Evolutionary conservation across 768 basidiomycete genomes (phyloP).

Genomic region (Tylopilus felleus): DNA sequence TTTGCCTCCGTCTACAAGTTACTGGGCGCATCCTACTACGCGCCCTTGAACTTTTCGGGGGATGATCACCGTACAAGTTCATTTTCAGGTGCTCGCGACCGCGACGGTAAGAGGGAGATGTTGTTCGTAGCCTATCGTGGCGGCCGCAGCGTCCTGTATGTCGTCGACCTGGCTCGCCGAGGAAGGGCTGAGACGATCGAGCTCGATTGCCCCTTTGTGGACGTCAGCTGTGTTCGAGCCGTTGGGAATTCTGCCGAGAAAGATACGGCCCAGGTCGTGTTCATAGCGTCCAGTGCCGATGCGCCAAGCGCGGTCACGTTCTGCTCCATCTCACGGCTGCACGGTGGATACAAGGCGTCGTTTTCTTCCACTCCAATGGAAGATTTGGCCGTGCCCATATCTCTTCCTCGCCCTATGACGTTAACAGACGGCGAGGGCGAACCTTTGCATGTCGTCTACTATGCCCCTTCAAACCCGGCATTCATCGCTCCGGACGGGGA

Average conservation of each 20-base stretch:
- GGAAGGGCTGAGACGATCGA: not conserved
- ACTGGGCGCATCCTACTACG: slow-evolving; percentile 2
- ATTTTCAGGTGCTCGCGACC: not conserved
- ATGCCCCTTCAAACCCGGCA: not conserved
- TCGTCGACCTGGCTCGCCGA: not conserved
- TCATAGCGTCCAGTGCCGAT: not conserved
- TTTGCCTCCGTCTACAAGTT: slow-evolving; percentile 4
- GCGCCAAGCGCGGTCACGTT: not conserved
- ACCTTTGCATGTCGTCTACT: not conserved
- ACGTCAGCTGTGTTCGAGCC: slow-evolving; percentile 2
- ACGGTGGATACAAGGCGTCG: not conserved
- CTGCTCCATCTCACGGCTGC: not conserved
- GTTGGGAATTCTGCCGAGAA: not conserved
- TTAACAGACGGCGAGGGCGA: not conserved
- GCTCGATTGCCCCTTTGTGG: slow-evolving; percentile 1
- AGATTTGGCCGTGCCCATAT: not conserved
- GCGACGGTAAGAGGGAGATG: not conserved
- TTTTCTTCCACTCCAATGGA: not conserved
- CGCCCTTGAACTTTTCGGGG: not conserved
- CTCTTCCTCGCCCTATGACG: not conserved
- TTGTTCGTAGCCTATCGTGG: slow-evolving; percentile 4
- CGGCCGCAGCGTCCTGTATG: not conserved
- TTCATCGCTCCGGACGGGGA: not conserved
- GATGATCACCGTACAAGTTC: not conserved
- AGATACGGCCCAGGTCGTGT: not conserved